Conservation (phyloP, 441 rosid genomes). For the Erodium trifolium region DNA sequence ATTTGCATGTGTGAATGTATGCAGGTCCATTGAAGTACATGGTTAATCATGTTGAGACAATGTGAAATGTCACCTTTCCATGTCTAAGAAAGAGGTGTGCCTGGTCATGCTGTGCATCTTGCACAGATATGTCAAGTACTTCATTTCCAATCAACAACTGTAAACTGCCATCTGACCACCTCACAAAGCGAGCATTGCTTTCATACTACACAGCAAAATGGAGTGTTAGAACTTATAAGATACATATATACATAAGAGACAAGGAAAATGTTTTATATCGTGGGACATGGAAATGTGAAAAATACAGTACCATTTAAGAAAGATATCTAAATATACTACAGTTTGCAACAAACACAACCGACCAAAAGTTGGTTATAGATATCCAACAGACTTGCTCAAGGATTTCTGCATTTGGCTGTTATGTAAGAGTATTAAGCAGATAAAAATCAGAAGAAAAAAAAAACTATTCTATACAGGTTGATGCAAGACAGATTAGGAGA, state of each 20-base stretch:
- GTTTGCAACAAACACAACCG: not conserved
- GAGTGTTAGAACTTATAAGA: slow-evolving; percentile 14
- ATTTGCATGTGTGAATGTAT: not conserved
- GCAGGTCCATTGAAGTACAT: not conserved
- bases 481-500: not conserved
- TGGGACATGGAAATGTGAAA: not conserved
- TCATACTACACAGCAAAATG: slow-evolving; percentile 45
- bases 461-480: not conserved
- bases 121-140: slow-evolving; percentile 93
- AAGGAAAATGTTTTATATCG: not conserved
- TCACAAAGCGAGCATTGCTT: slow-evolving; percentile 97
- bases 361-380: not conserved
- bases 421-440: not conserved
- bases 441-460: not conserved
- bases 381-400: not conserved
- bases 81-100: slow-evolving; percentile 90
- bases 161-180: slow-evolving; percentile 99
- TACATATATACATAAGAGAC: not conserved
- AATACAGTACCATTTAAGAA: not conserved
- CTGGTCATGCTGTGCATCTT: slow-evolving; percentile 84
- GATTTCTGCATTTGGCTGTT: not conserved
- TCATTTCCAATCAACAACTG: slow-evolving; percentile 91
- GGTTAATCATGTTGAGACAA: slow-evolving; percentile 15
- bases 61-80: slow-evolving; percentile 55
- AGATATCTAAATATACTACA: not conserved